Evolutionary conservation across 805 yeast genomes (phyloP).

Genomic region (Candida mattraensis): DNA sequence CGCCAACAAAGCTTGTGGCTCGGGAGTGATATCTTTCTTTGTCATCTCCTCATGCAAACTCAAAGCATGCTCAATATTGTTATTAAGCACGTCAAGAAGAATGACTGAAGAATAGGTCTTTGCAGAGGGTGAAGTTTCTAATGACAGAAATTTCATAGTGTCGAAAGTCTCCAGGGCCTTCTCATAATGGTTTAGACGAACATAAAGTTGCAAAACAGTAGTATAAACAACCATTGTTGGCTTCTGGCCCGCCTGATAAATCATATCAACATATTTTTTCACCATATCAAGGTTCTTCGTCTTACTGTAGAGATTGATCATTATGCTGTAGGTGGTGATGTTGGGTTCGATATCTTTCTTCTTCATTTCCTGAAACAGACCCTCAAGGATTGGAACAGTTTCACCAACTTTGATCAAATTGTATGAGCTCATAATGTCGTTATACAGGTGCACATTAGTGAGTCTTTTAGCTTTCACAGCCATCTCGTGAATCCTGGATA

Average conservation of each 20-base stretch:
- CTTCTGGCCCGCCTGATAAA: constrained; percentile 39
- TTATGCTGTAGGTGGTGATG: constrained; percentile 41
- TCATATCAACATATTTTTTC: constrained; percentile 37
- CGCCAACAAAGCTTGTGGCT: constrained; percentile 47
- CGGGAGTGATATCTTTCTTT: constrained; percentile 33
- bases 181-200: constrained; percentile 46
- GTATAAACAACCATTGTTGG: constrained; percentile 52
- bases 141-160: constrained; percentile 78
- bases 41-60: constrained; percentile 74
- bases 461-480: constrained; percentile 35
- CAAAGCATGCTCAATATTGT: constrained; percentile 70
- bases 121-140: constrained; percentile 63
- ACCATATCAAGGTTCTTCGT: constrained; percentile 37
- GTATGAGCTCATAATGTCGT: constrained; percentile 37
- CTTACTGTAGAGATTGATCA: constrained; percentile 49
- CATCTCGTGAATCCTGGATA: constrained; percentile 39
- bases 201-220: constrained; percentile 60
- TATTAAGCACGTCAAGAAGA: constrained; percentile 57
- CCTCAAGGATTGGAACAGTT: constrained; percentile 34
- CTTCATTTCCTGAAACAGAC: constrained; percentile 30
- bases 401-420: constrained; percentile 18
- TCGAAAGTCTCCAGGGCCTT: constrained; percentile 77
- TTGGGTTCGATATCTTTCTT: constrained; percentile 33
- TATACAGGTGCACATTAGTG: constrained; percentile 35
- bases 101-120: constrained; percentile 72